Evolutionary conservation across 768 basidiomycete genomes (phyloP).

Genomic region (Candolleomyces eurysporus): DNA sequence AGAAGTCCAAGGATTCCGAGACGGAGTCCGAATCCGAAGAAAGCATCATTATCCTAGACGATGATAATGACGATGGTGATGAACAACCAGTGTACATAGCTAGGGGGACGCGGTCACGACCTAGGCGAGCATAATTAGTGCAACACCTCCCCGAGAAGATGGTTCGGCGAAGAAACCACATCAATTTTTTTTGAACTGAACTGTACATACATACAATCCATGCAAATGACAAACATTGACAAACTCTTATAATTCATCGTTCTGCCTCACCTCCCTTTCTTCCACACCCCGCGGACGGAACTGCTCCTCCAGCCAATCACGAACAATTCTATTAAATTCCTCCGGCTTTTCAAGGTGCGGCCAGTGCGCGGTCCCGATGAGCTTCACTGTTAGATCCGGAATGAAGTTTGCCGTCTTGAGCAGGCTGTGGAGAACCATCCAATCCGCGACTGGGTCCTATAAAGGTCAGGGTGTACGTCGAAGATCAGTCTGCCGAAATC

Average conservation of each 20-base stretch:
- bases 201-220: neutral
- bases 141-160: neutral
- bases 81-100: neutral
- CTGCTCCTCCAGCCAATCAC: conserved; percentile 49
- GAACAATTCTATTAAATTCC: conserved; percentile 49
- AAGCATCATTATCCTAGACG: neutral
- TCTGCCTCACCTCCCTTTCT: neutral
- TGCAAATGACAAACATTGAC: neutral
- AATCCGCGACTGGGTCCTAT: conserved; percentile 51
- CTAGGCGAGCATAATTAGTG: neutral
- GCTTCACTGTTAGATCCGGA: conserved; percentile 38
- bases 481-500: neutral
- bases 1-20: neutral
- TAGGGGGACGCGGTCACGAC: neutral
- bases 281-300: neutral
- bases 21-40: neutral
- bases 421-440: conserved; percentile 29
- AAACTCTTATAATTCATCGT: neutral
- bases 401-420: conserved; percentile 37
- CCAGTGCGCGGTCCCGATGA: conserved; percentile 57
- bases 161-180: neutral
- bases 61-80: neutral
- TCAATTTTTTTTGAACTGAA: neutral
- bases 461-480: neutral
- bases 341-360: conserved; percentile 59